Evolutionary conservation across 768 basidiomycete species (phyloP).

Genomic region (Clitopilus passeckerianus): DNA sequence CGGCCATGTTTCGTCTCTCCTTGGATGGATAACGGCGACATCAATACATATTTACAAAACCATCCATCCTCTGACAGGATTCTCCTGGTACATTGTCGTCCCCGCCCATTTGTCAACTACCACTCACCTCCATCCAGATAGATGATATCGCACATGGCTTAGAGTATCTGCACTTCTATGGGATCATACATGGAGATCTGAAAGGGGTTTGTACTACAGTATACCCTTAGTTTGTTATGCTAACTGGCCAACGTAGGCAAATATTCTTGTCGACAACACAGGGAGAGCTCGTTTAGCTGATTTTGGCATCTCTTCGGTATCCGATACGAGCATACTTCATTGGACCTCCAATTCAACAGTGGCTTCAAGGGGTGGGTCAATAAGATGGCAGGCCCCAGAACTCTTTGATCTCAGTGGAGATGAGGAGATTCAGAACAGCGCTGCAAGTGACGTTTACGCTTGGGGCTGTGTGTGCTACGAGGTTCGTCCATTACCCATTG

Average conservation of each 20-base stretch:
- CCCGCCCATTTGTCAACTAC: slow-evolving; percentile 6
- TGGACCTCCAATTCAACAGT: slow-evolving; percentile 10
- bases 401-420: slow-evolving; percentile 17
- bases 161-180: slow-evolving; percentile 24
- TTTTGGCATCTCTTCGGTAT: slow-evolving; percentile 35
- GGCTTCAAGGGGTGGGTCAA: slow-evolving; percentile 15
- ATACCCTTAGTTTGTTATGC: background rate
- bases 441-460: slow-evolving; percentile 8
- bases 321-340: slow-evolving; percentile 8
- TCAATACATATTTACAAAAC: slow-evolving; percentile 15
- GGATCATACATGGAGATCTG: slow-evolving; percentile 40
- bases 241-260: slow-evolving; percentile 22
- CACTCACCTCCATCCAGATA: slow-evolving; percentile 11
- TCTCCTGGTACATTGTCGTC: background rate
- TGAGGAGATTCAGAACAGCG: slow-evolving; percentile 6
- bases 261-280: slow-evolving; percentile 35
- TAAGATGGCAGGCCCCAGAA: slow-evolving; percentile 29
- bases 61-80: slow-evolving; percentile 10
- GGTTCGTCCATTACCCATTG: background rate
- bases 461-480: slow-evolving; percentile 10
- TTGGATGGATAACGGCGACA: slow-evolving; percentile 31
- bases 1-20: slow-evolving; percentile 27
- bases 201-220: slow-evolving; percentile 27
- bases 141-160: slow-evolving; percentile 26
- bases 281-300: slow-evolving; percentile 43